Conservation (phyloP, 2,329 filamentous ascomycete genomes). For the Thermomyces lanuginosus region DNA sequence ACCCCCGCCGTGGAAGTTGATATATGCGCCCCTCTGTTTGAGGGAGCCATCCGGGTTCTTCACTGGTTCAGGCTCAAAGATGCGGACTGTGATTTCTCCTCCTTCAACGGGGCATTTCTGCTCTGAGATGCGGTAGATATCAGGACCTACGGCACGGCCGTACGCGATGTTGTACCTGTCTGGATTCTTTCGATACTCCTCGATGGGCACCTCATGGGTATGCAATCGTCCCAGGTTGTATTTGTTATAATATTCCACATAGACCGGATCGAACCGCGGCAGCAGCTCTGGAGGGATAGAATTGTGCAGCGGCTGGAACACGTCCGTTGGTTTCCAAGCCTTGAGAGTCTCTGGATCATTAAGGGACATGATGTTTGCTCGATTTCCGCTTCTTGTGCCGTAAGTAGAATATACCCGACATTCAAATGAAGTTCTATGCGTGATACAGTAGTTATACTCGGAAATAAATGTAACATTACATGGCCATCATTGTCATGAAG, state of each 20-base stretch:
- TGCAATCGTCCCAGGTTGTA: constrained; percentile 27
- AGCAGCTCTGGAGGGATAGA: constrained; percentile 24
- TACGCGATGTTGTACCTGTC: constrained; percentile 23
- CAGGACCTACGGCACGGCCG: constrained; percentile 21
- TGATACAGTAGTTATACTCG: no score
- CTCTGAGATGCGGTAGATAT: constrained; percentile 24
- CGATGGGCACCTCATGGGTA: constrained; percentile 27
- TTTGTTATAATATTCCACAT: constrained; percentile 27
- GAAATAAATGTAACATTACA: no score
- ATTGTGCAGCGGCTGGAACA: constrained; percentile 29
- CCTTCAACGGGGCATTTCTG: constrained; percentile 24
- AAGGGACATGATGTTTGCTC: no score
- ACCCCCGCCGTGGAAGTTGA: constrained; percentile 28
- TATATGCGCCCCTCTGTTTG: constrained; percentile 22
- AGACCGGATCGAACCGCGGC: constrained; percentile 25
- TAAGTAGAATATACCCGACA: no score
- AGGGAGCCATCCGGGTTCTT: constrained; percentile 11
- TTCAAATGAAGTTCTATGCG: no score
- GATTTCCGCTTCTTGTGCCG: no score
- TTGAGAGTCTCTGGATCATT: no score
- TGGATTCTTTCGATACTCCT: constrained; percentile 24
- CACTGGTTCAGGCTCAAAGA: constrained; percentile 21
- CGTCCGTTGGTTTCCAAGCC: no score
- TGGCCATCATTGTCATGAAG: no score
- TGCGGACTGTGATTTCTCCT: constrained; percentile 25